Percentiles rank a stretch among this genome's conserved stretches.
Evolutionary conservation across 1,139 yeast genomes (phyloP).

Genomic region (Scheffersomyces titani): DNA sequence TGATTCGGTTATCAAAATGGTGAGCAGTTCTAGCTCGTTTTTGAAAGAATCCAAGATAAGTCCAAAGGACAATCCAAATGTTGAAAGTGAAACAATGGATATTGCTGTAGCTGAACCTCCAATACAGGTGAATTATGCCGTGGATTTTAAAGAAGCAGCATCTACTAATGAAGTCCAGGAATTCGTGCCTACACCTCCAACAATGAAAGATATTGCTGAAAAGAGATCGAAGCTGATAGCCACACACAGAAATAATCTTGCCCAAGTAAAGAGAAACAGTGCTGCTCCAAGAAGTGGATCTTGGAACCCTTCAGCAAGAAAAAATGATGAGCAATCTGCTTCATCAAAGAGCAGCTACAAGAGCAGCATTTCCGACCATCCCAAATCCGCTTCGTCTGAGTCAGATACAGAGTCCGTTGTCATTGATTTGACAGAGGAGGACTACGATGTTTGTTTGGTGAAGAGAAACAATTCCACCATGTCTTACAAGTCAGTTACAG

Average conservation of each 20-base stretch:
- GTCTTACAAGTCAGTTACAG: conserved; percentile 43
- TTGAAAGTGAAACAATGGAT: conserved; percentile 13
- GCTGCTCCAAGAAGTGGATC: background rate
- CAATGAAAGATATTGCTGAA: background rate
- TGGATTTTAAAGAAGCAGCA: conserved; percentile 42
- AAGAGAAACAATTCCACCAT: conserved; percentile 35
- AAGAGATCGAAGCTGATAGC: conserved; percentile 8
- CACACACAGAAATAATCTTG: background rate
- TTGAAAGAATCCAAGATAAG: background rate
- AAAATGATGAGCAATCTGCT: conserved; percentile 7
- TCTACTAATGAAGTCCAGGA: conserved; percentile 1
- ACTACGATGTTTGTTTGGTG: conserved; percentile 37
- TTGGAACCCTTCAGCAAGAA: background rate
- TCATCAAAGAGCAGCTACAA: conserved; percentile 30
- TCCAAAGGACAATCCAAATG: conserved; percentile 1
- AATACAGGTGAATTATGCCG: conserved; percentile 34
- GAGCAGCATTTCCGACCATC: conserved; percentile 28
- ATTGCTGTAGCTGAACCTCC: conserved; percentile 45
- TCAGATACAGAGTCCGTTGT: conserved; percentile 40
- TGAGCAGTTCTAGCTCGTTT: background rate
- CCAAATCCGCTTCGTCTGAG: conserved; percentile 17
- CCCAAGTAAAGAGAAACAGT: background rate
- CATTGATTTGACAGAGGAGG: conserved; percentile 47
- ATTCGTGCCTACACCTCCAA: background rate
- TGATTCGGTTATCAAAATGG: background rate